phyloP scores from a whole-genome alignment of 2,329 filamentous ascomycete genomes.

The Lasiodiplodia citricola region DNA sequence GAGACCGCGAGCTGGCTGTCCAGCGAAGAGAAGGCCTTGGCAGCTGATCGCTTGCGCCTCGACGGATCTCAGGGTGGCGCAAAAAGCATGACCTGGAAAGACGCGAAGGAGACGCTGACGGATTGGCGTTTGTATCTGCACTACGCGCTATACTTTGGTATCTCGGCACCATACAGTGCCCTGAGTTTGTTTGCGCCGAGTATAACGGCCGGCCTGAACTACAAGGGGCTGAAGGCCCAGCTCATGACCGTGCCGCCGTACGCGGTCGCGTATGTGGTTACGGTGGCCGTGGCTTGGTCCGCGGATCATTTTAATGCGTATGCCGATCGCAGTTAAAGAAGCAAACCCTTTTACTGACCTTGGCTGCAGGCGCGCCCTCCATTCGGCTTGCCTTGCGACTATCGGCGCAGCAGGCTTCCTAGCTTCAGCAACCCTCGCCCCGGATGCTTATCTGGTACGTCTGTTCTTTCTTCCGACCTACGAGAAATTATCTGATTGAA shows the following conservation, averaged over 20 bases:
- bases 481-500: background rate
- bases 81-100: conserved; percentile 53
- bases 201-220: conserved; percentile 65
- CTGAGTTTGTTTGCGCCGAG: conserved; percentile 67
- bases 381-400: conserved; percentile 56
- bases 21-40: conserved; percentile 50
- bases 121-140: conserved; percentile 60
- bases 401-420: conserved; percentile 65
- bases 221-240: conserved; percentile 64
- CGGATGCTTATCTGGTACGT: conserved; percentile 59
- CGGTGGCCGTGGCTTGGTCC: conserved; percentile 53
- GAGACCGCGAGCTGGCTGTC: conserved; percentile 55
- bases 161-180: conserved; percentile 33
- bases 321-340: background rate
- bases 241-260: conserved; percentile 71
- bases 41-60: conserved; percentile 46
- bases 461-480: background rate
- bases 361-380: conserved; percentile 50
- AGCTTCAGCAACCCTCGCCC: conserved; percentile 66
- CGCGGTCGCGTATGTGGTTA: conserved; percentile 63
- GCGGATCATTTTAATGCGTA: conserved; percentile 65
- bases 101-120: conserved; percentile 54
- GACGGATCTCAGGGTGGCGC: conserved; percentile 51
- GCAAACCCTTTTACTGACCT: background rate
- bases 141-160: conserved; percentile 45